phyloP scores from a whole-genome alignment of 177 flowering plant genomes.

The Viscum album region DNA sequence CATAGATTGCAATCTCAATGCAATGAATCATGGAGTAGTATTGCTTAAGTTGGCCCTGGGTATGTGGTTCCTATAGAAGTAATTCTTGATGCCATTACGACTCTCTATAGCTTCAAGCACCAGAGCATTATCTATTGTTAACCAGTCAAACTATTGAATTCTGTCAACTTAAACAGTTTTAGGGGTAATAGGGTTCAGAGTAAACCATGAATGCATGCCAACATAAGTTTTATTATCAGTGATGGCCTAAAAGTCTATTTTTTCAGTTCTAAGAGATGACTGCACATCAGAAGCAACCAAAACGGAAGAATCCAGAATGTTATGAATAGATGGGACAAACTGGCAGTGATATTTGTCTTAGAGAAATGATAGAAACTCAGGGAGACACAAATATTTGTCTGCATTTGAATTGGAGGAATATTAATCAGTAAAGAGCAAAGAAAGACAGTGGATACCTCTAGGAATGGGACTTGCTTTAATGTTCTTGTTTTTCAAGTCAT shows the following conservation, averaged over 20 bases:
- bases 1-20: conserved; percentile 79
- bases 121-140: conserved; percentile 90
- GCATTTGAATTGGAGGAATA: conserved; percentile 98
- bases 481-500: conserved; percentile 86
- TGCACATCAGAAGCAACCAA: conserved; percentile 73
- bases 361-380: conserved; percentile 82
- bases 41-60: conserved; percentile 66
- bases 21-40: conserved; percentile 56
- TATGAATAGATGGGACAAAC: conserved; percentile 75
- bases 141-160: conserved; percentile 95
- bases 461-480: conserved; percentile 91
- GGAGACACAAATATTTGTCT: conserved; percentile 86
- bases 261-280: conserved; percentile 60
- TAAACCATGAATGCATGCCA: conserved; percentile 99
- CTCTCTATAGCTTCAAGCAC: conserved; percentile 94
- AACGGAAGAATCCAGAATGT: conserved; percentile 93
- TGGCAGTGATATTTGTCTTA: conserved; percentile 76
- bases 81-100: conserved; percentile 54
- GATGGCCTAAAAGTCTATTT: conserved; percentile 79
- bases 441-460: conserved; percentile 78
- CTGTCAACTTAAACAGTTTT: conserved; percentile 89
- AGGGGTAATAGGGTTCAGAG: conserved; percentile 66
- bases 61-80: conserved; percentile 85
- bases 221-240: conserved; percentile 99
- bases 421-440: conserved; percentile 83